These are phyloP conservation scores for Aaosphaeria pasadenensis DNA, from an alignment of 2,329 filamentous ascomycete species.

Conservation along the genomic window DNA sequence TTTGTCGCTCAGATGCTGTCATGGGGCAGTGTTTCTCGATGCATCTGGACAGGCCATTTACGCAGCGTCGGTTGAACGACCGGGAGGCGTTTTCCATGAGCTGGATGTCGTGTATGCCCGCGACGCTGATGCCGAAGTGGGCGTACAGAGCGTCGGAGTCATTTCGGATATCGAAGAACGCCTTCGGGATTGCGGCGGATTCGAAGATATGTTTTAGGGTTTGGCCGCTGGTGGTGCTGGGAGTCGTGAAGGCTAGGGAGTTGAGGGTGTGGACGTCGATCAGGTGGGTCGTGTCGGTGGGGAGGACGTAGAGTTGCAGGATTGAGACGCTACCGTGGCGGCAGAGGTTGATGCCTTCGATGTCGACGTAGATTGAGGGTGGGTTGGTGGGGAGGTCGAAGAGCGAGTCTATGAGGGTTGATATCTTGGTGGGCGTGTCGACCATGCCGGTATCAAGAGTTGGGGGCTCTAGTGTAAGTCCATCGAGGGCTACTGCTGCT, in stretches of 20 bases:
- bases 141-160: constrained; percentile 23
- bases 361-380: constrained; percentile 11
- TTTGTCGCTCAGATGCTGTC: too few species aligned
- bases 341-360: constrained; percentile 20
- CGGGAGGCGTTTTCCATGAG: constrained; percentile 17
- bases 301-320: constrained; percentile 17
- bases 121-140: constrained; percentile 12
- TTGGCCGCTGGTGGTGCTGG: constrained; percentile 11
- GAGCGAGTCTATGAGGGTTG: background rate
- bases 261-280: constrained; percentile 29
- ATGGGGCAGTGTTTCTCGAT: too few species aligned
- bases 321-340: constrained; percentile 20
- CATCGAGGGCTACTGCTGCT: too few species aligned
- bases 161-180: constrained; percentile 27
- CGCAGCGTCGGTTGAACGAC: too few species aligned
- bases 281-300: constrained; percentile 14
- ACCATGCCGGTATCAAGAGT: background rate
- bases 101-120: constrained; percentile 16
- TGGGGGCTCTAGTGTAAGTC: too few species aligned
- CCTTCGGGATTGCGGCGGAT: constrained; percentile 17
- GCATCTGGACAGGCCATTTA: too few species aligned
- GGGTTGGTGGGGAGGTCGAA: background rate
- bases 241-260: constrained; percentile 15
- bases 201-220: constrained; percentile 30
- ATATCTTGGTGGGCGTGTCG: background rate